phyloP scores from a whole-genome alignment of 208 protist species.

The Trypanosoma platydactyli region DNA sequence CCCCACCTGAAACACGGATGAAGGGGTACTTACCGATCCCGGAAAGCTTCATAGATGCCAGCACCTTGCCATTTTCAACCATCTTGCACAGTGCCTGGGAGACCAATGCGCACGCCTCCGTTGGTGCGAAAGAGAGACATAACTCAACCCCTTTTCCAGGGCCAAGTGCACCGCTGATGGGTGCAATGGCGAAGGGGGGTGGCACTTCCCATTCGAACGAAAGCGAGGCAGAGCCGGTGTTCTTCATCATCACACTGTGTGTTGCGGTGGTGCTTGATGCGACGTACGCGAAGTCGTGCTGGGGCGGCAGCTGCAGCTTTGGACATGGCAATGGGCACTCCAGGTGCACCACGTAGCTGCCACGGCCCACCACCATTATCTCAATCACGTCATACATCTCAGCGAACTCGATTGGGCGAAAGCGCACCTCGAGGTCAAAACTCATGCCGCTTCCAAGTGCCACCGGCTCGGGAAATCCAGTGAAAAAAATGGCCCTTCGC shows the following conservation, averaged over 20 bases:
- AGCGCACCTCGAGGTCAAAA: constrained; percentile 72
- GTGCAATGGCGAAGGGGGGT: constrained; percentile 72
- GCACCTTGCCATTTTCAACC: constrained; percentile 45
- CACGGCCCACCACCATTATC: constrained; percentile 69
- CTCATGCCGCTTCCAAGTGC: constrained; percentile 81
- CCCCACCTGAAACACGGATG: constrained; percentile 26
- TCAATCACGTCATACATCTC: constrained; percentile 83
- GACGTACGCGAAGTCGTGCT: constrained; percentile 91
- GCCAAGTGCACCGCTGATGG: constrained; percentile 45
- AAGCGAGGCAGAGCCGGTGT: constrained; percentile 75
- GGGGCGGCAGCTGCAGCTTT: constrained; percentile 45
- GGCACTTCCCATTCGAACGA: constrained; percentile 80
- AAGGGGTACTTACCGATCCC: constrained; percentile 93
- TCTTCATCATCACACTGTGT: constrained; percentile 64
- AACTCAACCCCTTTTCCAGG: constrained; percentile 51
- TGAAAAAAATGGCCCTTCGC: constrained; percentile 73
- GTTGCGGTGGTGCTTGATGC: constrained; percentile 56
- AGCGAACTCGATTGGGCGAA: constrained; percentile 66
- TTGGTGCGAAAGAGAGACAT: constrained; percentile 59
- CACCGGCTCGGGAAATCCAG: constrained; percentile 85
- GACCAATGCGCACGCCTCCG: constrained; percentile 76
- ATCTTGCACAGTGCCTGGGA: constrained; percentile 79
- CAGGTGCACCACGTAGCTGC: constrained; percentile 77
- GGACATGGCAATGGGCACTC: constrained; percentile 81
- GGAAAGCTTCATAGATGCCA: constrained; percentile 66